Conservation (phyloP, 257 asterid species). For the Plantago elongata region DNA sequence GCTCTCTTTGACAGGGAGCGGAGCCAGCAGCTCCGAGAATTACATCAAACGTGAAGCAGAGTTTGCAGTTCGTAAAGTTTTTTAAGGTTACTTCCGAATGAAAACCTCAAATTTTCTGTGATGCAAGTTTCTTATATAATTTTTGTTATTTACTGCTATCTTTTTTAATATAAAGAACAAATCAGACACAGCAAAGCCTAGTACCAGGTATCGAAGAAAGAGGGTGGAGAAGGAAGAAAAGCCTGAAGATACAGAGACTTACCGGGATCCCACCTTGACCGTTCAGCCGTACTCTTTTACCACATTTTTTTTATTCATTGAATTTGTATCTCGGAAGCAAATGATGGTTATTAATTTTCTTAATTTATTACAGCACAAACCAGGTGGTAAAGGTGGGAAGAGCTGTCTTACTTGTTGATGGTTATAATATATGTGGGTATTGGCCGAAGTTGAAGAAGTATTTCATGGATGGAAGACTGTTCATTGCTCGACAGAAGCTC, state of each 20-base stretch:
- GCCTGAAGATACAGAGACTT: conserved; percentile 67
- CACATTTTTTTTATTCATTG: conserved; percentile 28
- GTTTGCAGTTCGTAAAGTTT: conserved; percentile 65
- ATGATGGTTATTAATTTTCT: conserved; percentile 2
- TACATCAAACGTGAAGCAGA: conserved; percentile 88
- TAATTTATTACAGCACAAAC: conserved; percentile 52
- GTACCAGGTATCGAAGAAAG: conserved; percentile 86
- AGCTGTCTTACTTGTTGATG: conserved; percentile 97
- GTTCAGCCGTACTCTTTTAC: conserved; percentile 62
- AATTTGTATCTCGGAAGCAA: conserved; percentile 13
- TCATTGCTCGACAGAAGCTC: conserved; percentile 94
- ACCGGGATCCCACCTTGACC: conserved; percentile 74
- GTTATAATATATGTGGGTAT: conserved; percentile 93
- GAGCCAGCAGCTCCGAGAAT: conserved; percentile 81
- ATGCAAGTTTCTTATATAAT: background rate
- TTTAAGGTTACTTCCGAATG: conserved; percentile 55
- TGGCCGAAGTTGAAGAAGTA: conserved; percentile 96
- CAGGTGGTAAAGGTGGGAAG: conserved; percentile 69
- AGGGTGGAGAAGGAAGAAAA: conserved; percentile 79
- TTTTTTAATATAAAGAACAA: conserved; percentile 34
- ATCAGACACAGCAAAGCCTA: conserved; percentile 60
- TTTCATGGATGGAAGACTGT: conserved; percentile 74
- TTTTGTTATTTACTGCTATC: conserved; percentile 22
- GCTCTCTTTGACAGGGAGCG: conserved; percentile 42
- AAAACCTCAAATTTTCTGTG: conserved; percentile 7